These are phyloP conservation scores for Limnomonas spitsbergensis DNA, from an alignment of 139 green algal genomes.

Conservation along the genomic window DNA sequence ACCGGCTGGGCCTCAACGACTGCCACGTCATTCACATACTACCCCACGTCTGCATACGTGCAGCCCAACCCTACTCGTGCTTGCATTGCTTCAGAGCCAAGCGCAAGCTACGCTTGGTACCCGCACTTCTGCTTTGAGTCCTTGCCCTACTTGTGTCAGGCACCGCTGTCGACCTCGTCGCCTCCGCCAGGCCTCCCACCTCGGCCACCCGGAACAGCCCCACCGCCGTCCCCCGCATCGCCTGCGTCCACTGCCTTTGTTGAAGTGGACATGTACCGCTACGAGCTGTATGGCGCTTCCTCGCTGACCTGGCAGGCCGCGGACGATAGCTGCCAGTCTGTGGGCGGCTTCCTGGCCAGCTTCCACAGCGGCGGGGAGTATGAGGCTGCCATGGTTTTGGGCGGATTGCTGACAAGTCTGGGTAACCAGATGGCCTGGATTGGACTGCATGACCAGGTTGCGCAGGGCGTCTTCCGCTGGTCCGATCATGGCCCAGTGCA, in stretches of 20 bases:
- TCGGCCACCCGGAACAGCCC: neutral
- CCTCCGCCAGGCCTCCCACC: neutral
- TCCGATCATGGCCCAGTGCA: too few species aligned
- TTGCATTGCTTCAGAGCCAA: neutral
- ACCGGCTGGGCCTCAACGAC: neutral
- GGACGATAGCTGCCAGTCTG: neutral
- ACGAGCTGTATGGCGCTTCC: neutral
- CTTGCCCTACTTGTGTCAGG: neutral
- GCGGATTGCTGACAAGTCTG: neutral
- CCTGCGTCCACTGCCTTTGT: neutral
- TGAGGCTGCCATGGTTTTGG: neutral
- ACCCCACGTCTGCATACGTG: neutral
- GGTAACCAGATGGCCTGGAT: neutral
- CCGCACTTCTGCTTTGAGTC: constrained; percentile 9
- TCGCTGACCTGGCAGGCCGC: neutral
- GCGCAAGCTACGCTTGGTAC: neutral
- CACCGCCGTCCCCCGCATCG: neutral
- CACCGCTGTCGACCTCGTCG: neutral
- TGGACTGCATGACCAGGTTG: neutral
- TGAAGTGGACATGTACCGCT: neutral
- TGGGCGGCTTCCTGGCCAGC: neutral
- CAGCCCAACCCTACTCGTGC: neutral
- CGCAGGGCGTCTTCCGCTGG: too few species aligned
- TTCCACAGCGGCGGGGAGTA: constrained; percentile 7
- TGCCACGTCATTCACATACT: neutral